Evolutionary conservation across 129 eudicot species (phyloP), one percentile per base, ranked within the genome.

Genomic region (Lactuca sativa): DNA sequence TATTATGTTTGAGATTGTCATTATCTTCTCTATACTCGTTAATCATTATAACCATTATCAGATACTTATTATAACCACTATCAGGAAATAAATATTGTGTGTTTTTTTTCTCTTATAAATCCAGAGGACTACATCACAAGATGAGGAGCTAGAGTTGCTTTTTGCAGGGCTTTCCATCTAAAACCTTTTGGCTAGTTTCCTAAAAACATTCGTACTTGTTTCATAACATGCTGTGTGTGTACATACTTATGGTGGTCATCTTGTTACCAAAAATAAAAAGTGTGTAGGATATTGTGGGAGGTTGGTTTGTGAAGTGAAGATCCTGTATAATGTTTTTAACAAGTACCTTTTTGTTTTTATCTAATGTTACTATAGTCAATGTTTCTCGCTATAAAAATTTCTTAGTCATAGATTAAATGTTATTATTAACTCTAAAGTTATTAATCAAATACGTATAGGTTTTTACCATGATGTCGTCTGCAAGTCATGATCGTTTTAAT

Each of bases 111-210:
- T 60, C 12, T 47, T 4, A 47, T 36, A 15, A 62, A 49, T 70
- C 21, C 82, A 90, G 97, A 90, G 95, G 79, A 82, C 89, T 14
- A 65, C 74, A 48, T 87, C 95, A 38, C 89, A 90, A 70, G 95
- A 90, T 5, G 91, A 85, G 87, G 97, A 87, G 78, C 77, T 90
- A 77, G 89, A 87, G 84, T 71, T 90, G 77, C 89, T 90, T 56
- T 90, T 90, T 78, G 81, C 97, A 15, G 91, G 91, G 68, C 89
- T 90, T 44, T 88, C 88, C 15, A 71, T 87, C 66, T 90, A 84
- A 90, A 69, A 59, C 59, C 51, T 69, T 70, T 15, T 18, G 52
- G 64, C 77, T 44, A 63, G 74, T 77, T 55, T 18, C 51, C 71
- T 53, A 16, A 62, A 60, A 25, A 11, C 60, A 33, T 33, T 48